Conservation (phyloP, 2,329 filamentous ascomycete species). For the Xylariaceae sp. region DNA sequence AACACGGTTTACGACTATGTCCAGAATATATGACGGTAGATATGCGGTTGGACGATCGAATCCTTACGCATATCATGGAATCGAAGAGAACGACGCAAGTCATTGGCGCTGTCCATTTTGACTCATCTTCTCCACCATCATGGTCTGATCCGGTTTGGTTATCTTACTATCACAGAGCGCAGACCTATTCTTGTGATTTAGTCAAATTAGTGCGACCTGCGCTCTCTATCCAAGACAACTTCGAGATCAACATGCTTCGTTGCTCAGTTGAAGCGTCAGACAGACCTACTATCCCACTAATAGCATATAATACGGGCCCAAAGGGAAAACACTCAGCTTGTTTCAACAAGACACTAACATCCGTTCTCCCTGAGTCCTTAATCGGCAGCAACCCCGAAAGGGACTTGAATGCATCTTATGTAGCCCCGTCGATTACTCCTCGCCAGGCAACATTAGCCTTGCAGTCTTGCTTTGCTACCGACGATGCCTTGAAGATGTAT, state of each 20-base stretch:
- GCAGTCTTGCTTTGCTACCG: conserved; percentile 60
- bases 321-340: conserved; percentile 61
- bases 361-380: conserved; percentile 48
- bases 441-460: conserved; percentile 61
- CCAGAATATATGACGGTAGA: conserved; percentile 63
- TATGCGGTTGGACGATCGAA: conserved; percentile 49
- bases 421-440: conserved; percentile 50
- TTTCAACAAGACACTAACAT: conserved; percentile 62
- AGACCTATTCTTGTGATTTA: conserved; percentile 55
- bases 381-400: conserved; percentile 14
- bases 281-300: conserved; percentile 47
- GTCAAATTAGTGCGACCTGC: conserved; percentile 59
- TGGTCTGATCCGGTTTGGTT: conserved; percentile 58
- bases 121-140: conserved; percentile 36
- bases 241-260: conserved; percentile 54
- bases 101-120: conserved; percentile 52
- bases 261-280: conserved; percentile 42
- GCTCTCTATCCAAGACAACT: conserved; percentile 56
- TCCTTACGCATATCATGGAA: conserved; percentile 47
- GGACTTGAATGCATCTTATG: conserved; percentile 20
- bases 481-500: conserved; percentile 65
- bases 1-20: conserved; percentile 57
- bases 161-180: conserved; percentile 55
- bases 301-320: conserved; percentile 62
- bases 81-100: conserved; percentile 55